Evolutionary conservation across 225 moss, liverwort and hornwort genomes (phyloP), one percentile per base, ranked within the genome.

Genomic region (Thuidium tamariscinum): DNA sequence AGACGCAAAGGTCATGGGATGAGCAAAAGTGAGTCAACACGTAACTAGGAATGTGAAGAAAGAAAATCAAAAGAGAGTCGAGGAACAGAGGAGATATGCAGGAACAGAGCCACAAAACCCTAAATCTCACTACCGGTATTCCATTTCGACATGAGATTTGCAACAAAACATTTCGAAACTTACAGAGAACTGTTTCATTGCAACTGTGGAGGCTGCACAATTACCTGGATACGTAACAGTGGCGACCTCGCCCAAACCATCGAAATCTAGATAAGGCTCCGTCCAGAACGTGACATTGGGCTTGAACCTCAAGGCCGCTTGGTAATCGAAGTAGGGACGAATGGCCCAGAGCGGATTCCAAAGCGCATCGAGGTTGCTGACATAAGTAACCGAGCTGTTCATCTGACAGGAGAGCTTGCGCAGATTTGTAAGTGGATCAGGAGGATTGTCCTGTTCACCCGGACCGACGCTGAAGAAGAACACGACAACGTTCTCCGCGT

Each of bases 331-430:
- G 61, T 77, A 92, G 4, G 92, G 90, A 44, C 90, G 92, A 73
- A 92, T 83, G 76, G 92, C 90, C 92, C 90, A 92, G 27, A 92
- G 90, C 25, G 92, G 92, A 88, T 92, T 92, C 87, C 85, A 87
- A 39, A 83, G 36, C 70, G 90, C 92, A 54, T 91, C 92, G 16
- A 83, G 39, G 41, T 36, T 56, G 65, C 85, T 91, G 41, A 90
- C 90, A 30, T 86, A 89, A 13, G 85, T 89, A 10, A 90, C 87
- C 9, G 89, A 90, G 87, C 90, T 87, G 22, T 92, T 89, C 89
- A 90, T 86, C 21, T 37, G 90, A 36, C 92, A 92, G 17, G 92
- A 92, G 30, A 92, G 36, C 36, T 23, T 83, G 75, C 89, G 92
- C 22, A 92, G 89, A 66, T 87, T 82, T 67, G 75, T 83, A 54